These are phyloP conservation scores for Malassezia nana DNA, from an alignment of 1,284 basidiomycete genomes.

Conservation along the genomic window DNA sequence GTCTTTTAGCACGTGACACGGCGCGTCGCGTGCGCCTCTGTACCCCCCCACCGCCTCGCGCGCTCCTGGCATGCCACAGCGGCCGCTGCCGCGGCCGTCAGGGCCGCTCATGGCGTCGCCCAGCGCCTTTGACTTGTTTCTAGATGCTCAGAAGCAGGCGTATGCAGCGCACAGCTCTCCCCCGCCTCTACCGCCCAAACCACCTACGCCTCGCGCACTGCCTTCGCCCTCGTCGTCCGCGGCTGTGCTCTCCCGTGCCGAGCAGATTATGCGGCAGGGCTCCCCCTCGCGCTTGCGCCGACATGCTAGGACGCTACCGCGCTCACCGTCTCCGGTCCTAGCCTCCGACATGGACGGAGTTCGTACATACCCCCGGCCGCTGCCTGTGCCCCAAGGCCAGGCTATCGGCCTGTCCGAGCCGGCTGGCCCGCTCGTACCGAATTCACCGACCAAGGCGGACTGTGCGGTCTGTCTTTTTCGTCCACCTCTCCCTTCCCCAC, in stretches of 20 bases:
- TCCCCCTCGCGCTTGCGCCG: neutral
- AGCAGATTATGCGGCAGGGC: conserved; percentile 9
- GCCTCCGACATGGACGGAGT: neutral
- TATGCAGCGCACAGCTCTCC: neutral
- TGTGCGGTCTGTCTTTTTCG: too few relatives aligned
- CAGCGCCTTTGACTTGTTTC: conserved; percentile 9
- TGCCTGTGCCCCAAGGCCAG: too few relatives aligned
- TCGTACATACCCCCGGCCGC: neutral
- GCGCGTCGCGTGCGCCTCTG: neutral
- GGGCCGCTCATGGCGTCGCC: neutral
- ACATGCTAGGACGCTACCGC: neutral
- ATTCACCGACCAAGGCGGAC: too few relatives aligned
- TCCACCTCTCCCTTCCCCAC: neutral
- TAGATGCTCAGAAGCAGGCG: neutral
- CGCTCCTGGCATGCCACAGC: conserved; percentile 1
- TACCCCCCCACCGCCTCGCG: neutral
- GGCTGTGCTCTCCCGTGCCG: neutral
- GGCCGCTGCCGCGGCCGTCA: conserved; percentile 13
- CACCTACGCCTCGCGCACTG: neutral
- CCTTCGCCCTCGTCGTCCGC: neutral
- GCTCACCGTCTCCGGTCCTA: neutral
- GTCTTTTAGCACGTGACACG: neutral
- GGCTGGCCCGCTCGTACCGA: too few relatives aligned
- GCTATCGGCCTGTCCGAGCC: too few relatives aligned
- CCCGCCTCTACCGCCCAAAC: conserved; percentile 1